Base-by-base conservation (phyloP, 83 land plant genomes). In the Isoetes engelmannii region DNA sequence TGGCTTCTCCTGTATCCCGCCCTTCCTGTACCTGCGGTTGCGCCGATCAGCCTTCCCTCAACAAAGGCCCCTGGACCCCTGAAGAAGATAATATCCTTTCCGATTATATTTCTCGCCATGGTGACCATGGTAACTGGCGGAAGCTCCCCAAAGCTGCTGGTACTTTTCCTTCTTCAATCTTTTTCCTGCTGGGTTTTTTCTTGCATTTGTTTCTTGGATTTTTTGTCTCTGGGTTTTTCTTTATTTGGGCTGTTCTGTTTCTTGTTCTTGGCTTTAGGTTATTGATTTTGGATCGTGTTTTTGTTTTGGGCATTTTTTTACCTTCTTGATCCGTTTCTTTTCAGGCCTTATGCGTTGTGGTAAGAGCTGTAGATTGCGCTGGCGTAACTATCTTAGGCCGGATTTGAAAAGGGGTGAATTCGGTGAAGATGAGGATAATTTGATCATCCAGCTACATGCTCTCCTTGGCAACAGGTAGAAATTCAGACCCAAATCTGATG, bases 381-480 rank as follows among this genome's bases (percentile, higher is more conserved):
- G 81, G 81, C 73, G 73, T 48, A 79, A 79, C 41, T 79, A 79
- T 49, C 45, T 79, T 50, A 68, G 81, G 64, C 81, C 82, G 61
- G 81, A 81, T 71, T 75, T 81, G 72, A 81, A 81, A 62, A 65
- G 84, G 67, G 84, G 84, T 8, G 46, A 77, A 47, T 77, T 81
- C 49, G 70, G 80, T 4, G 72, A 58, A 13, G 63, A 77, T 45
- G 84, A 81, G 69, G 84, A 81, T 71, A 74, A 61, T 49, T 64
- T 74, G 57, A 81, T 81, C n/a, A 71, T 81, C 37, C 80, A 81
- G 50, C 74, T 77, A n/a, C 84, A 81, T 61, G 71, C 74, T 51
- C 80, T 77, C 20, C 74, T 81, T 0, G 84, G 83, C 13, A 81
- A 81, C 77, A 76, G 76, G 83, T 76, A 48, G 37, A 28, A 28